phyloP scores from a whole-genome alignment of 129 eudicot species.

The Flaveria bidentis region DNA sequence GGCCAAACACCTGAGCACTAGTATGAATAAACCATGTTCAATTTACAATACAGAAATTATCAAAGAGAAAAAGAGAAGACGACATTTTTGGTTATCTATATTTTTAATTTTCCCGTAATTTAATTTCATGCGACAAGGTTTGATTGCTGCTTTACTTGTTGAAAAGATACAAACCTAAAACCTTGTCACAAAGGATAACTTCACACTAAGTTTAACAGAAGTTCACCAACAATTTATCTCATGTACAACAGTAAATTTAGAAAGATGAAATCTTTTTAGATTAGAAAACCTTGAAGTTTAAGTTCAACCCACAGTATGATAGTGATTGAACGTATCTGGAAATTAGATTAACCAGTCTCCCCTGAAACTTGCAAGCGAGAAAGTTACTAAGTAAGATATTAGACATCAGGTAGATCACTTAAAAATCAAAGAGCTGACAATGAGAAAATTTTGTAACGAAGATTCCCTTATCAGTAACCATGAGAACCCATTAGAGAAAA shows the following conservation, averaged over 20 bases:
- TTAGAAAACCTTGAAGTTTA: neutral
- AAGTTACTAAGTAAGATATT: conserved; percentile 1
- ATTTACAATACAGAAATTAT: conserved; percentile 2
- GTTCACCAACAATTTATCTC: neutral
- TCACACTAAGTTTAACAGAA: neutral
- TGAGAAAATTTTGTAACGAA: neutral
- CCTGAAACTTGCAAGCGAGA: neutral
- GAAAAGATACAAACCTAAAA: conserved; percentile 4
- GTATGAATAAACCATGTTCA: neutral
- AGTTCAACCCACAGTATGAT: neutral
- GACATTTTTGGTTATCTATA: neutral
- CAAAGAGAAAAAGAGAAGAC: neutral
- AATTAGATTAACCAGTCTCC: conserved; percentile 3
- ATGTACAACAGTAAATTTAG: neutral
- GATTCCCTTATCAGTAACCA: neutral
- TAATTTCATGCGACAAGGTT: neutral
- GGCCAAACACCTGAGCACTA: neutral
- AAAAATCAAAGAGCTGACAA: neutral
- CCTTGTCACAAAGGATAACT: neutral
- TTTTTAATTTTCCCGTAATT: neutral
- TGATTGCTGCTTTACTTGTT: neutral
- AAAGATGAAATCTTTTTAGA: neutral
- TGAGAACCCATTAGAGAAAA: neutral
- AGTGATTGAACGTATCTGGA: neutral
- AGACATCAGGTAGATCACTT: conserved; percentile 15